Conservation (phyloP, 2,329 filamentous ascomycete species). For the Albophoma yamanashiensis region DNA sequence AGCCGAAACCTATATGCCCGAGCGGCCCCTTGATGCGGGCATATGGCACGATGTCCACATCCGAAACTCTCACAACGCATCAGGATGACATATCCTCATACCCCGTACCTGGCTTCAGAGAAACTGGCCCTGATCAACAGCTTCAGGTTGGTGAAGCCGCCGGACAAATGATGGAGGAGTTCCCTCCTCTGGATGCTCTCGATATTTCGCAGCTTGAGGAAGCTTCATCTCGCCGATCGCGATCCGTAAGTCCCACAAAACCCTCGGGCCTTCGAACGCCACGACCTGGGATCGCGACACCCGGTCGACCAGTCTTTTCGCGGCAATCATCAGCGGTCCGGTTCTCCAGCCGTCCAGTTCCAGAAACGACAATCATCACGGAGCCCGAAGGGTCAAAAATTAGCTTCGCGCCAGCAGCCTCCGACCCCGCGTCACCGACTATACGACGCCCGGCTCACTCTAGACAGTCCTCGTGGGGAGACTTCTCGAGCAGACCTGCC, state of each 20-base stretch:
- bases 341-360: conserved; percentile 65
- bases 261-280: conserved; percentile 8
- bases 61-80: conserved; percentile 6
- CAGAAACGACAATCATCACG: conserved; percentile 54
- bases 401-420: conserved; percentile 48
- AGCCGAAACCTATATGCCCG: conserved; percentile 3
- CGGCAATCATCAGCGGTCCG: conserved; percentile 43
- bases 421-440: conserved; percentile 13
- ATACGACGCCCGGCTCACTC: conserved; percentile 26
- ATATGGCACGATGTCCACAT: conserved; percentile 22
- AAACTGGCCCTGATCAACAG: neutral
- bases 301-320: conserved; percentile 35
- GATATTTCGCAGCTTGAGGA: conserved; percentile 4
- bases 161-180: conserved; percentile 7
- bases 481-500: conserved; percentile 52
- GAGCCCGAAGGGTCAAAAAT: conserved; percentile 53
- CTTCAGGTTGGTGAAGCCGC: neutral
- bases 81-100: conserved; percentile 2
- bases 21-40: conserved; percentile 7
- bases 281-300: conserved; percentile 12
- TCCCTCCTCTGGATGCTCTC: conserved; percentile 11
- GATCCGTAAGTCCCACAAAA: conserved; percentile 14
- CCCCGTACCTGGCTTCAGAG: conserved; percentile 5
- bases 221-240: conserved; percentile 7
- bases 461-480: conserved; percentile 37